phyloP scores from a whole-genome alignment of 1,139 yeast species.

The Candida gigantensis region DNA sequence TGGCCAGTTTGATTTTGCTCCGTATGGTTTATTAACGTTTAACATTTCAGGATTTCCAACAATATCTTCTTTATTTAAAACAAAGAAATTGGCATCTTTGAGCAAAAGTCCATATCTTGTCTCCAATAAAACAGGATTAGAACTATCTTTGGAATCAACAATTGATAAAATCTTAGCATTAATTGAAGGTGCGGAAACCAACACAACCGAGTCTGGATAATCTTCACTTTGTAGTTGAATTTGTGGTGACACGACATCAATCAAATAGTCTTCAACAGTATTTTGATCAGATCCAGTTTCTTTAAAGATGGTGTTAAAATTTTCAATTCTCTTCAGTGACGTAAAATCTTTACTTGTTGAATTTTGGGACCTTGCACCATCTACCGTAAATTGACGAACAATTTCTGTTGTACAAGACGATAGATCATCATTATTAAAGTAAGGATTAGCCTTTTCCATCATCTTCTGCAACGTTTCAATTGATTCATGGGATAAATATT shows the following conservation, averaged over 20 bases:
- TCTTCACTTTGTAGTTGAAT: conserved; percentile 74
- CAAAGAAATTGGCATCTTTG: conserved; percentile 43
- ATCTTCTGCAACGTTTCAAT: conserved; percentile 40
- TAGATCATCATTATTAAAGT: conserved; percentile 11
- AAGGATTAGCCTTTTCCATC: conserved; percentile 20
- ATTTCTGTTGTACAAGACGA: conserved; percentile 8
- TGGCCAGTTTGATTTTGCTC: conserved; percentile 44
- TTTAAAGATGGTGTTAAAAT: conserved; percentile 56
- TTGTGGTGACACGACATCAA: conserved; percentile 83
- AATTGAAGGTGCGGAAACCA: conserved; percentile 40
- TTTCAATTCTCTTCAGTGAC: conserved; percentile 29
- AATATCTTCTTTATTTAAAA: conserved; percentile 29
- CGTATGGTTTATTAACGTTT: conserved; percentile 34
- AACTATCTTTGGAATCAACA: conserved; percentile 21
- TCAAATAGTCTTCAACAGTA: conserved; percentile 62
- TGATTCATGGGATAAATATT: conserved; percentile 40
- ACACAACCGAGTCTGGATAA: conserved; percentile 62
- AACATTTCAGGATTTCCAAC: conserved; percentile 15
- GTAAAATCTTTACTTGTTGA: conserved; percentile 12
- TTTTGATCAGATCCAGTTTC: conserved; percentile 40
- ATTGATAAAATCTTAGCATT: conserved; percentile 43
- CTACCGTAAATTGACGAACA: conserved; percentile 5
- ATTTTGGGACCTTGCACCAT: not conserved
- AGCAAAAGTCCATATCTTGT: conserved; percentile 40
- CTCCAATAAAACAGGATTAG: conserved; percentile 32